Conservation (phyloP, 2,329 filamentous ascomycete species). For the Lasiodiplodia hormozganensis region DNA sequence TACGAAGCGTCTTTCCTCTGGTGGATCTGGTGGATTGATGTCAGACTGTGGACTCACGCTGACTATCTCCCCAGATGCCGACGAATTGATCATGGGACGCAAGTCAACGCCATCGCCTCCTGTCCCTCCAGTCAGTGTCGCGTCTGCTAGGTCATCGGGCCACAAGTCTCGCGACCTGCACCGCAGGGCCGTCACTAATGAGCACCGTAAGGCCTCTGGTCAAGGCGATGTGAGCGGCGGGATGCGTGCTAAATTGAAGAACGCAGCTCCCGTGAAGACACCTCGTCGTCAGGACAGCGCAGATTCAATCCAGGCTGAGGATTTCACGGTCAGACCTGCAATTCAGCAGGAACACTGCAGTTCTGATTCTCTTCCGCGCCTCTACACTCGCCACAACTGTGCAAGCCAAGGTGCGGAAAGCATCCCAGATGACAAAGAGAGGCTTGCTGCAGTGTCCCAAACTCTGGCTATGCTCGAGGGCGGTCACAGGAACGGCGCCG, state of each 20-base stretch:
- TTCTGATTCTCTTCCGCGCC: neutral
- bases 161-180: slow-evolving; percentile 3
- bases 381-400: neutral
- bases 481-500: neutral
- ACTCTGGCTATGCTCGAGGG: slow-evolving; percentile 13
- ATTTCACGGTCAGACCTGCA: slow-evolving; percentile 1
- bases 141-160: neutral
- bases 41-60: slow-evolving; percentile 20
- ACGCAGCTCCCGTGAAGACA: neutral
- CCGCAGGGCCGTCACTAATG: slow-evolving; percentile 21
- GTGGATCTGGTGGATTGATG: neutral
- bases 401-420: neutral
- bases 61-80: slow-evolving; percentile 19
- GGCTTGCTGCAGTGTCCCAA: slow-evolving; percentile 6
- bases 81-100: slow-evolving; percentile 23
- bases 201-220: slow-evolving; percentile 19
- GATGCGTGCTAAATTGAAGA: neutral
- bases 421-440: neutral
- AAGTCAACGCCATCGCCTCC: slow-evolving; percentile 13
- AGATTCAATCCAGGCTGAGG: slow-evolving; percentile 17
- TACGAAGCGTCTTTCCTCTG: slow-evolving; percentile 19
- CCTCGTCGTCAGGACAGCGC: slow-evolving; percentile 1
- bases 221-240: neutral
- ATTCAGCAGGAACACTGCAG: neutral
- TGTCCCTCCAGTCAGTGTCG: neutral